Evolutionary conservation across 1,139 yeast genomes (phyloP).

Genomic region (Kodamaea anthophila): DNA sequence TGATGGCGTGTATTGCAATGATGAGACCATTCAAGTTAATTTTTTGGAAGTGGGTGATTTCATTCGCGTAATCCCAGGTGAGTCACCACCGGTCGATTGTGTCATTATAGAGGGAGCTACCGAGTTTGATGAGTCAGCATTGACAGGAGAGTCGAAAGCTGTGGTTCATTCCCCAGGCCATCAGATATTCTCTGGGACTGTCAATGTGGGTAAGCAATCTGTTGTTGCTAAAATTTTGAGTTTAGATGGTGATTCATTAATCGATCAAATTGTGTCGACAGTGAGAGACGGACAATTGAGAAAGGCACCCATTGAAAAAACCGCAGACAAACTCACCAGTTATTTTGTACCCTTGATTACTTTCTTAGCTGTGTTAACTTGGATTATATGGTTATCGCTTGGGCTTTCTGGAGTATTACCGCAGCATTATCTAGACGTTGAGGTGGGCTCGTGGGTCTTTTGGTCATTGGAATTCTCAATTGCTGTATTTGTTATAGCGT

Average conservation of each 20-base stretch:
- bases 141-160: conserved; percentile 66
- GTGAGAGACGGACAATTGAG: conserved; percentile 71
- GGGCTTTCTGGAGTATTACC: conserved; percentile 56
- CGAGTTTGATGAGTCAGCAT: conserved; percentile 68
- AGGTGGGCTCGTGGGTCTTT: conserved; percentile 68
- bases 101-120: conserved; percentile 51
- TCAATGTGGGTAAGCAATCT: conserved; percentile 52
- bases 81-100: conserved; percentile 69
- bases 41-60: conserved; percentile 59
- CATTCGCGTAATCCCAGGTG: conserved; percentile 57
- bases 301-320: conserved; percentile 69
- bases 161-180: conserved; percentile 48
- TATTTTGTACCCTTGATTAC: conserved; percentile 69
- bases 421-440: conserved; percentile 48
- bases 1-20: conserved; percentile 22
- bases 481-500: conserved; percentile 62
- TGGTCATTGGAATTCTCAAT: conserved; percentile 77
- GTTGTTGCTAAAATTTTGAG: conserved; percentile 55
- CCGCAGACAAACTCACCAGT: conserved; percentile 67
- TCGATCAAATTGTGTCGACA: conserved; percentile 63
- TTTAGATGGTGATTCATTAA: conserved; percentile 56
- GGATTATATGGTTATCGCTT: conserved; percentile 62
- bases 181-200: conserved; percentile 67
- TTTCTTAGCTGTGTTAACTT: conserved; percentile 52
- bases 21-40: conserved; percentile 39